Percentiles rank a stretch among this genome's conserved stretches.
Evolutionary conservation across 306 rosid genomes (phyloP).

Genomic region (Casuarina glauca): DNA sequence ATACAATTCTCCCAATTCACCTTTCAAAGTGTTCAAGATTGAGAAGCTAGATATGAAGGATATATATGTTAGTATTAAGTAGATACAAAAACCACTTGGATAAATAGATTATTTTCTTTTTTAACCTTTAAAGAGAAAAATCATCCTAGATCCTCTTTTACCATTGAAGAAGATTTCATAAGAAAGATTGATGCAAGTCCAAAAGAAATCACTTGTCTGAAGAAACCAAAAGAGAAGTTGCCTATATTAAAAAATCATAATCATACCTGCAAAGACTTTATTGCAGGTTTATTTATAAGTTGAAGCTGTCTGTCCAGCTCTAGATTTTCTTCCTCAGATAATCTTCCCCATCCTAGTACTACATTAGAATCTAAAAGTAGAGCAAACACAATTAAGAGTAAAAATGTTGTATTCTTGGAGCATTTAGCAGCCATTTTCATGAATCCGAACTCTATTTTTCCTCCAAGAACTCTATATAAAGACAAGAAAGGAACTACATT

Average conservation of each 20-base stretch:
- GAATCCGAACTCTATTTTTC: not conserved
- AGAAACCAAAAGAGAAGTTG: not conserved
- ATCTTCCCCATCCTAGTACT: too few relatives aligned
- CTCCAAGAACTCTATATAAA: not conserved
- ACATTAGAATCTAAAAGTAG: too few relatives aligned
- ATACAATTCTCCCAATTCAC: too few relatives aligned
- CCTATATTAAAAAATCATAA: not conserved
- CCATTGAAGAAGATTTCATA: too few relatives aligned
- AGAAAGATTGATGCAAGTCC: not conserved
- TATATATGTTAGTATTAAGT: too few relatives aligned
- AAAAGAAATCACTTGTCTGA: not conserved
- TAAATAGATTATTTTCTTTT: too few relatives aligned
- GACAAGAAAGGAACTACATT: not conserved
- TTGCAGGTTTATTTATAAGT: slow-evolving; percentile 27
- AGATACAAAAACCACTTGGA: too few relatives aligned
- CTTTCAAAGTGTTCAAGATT: too few relatives aligned
- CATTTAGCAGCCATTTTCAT: slow-evolving; percentile 12
- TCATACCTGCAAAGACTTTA: slow-evolving; percentile 30
- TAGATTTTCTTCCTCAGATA: slow-evolving; percentile 16
- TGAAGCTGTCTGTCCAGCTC: slow-evolving; percentile 28
- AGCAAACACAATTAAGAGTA: not conserved
- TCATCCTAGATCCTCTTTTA: too few relatives aligned
- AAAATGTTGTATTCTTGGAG: not conserved
- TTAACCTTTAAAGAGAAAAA: too few relatives aligned
- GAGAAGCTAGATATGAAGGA: too few relatives aligned